phyloP scores from a whole-genome alignment of 1,284 basidiomycete genomes.

The Cryptococcus deneoformans region DNA sequence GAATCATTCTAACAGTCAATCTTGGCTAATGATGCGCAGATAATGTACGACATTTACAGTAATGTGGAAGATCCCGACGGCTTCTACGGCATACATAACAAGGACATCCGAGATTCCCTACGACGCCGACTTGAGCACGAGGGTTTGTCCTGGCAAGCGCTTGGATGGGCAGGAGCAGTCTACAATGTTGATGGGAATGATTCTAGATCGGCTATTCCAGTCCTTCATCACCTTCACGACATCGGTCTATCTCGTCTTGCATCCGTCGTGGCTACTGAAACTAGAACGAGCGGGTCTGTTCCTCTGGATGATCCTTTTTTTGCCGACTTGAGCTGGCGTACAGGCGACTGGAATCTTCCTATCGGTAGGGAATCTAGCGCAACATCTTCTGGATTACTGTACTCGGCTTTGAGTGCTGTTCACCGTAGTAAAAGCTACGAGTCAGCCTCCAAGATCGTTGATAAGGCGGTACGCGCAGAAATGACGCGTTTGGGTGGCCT shows the following conservation, averaged over 20 bases:
- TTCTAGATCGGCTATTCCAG: slow-evolving; percentile 51
- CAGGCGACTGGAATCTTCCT: slow-evolving; percentile 88
- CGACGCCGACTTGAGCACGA: slow-evolving; percentile 88
- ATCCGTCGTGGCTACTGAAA: slow-evolving; percentile 28
- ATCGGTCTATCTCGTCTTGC: slow-evolving; percentile 86
- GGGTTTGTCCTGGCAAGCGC: slow-evolving; percentile 84
- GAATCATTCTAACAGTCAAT: too few relatives aligned
- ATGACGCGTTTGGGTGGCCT: slow-evolving; percentile 64
- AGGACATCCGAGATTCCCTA: slow-evolving; percentile 74
- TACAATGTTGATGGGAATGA: slow-evolving; percentile 61
- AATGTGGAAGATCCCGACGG: slow-evolving; percentile 97
- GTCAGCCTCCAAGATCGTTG: slow-evolving; percentile 55
- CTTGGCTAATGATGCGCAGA: slow-evolving; percentile 35
- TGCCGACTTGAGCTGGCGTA: slow-evolving; percentile 83
- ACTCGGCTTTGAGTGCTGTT: slow-evolving; percentile 71
- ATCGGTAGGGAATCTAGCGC: slow-evolving; percentile 45
- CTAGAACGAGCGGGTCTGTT: slow-evolving; percentile 15
- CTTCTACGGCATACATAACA: slow-evolving; percentile 83
- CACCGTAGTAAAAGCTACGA: slow-evolving; percentile 65
- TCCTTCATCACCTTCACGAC: slow-evolving; percentile 70
- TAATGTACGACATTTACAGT: slow-evolving; percentile 87
- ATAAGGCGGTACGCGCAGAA: slow-evolving; percentile 58
- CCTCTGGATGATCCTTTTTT: slow-evolving; percentile 54
- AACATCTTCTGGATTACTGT: slow-evolving; percentile 63
- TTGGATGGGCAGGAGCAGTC: slow-evolving; percentile 82